Base-by-base conservation (phyloP, 2,329 filamentous ascomycete genomes). In the Trichoderma guizhouense region DNA sequence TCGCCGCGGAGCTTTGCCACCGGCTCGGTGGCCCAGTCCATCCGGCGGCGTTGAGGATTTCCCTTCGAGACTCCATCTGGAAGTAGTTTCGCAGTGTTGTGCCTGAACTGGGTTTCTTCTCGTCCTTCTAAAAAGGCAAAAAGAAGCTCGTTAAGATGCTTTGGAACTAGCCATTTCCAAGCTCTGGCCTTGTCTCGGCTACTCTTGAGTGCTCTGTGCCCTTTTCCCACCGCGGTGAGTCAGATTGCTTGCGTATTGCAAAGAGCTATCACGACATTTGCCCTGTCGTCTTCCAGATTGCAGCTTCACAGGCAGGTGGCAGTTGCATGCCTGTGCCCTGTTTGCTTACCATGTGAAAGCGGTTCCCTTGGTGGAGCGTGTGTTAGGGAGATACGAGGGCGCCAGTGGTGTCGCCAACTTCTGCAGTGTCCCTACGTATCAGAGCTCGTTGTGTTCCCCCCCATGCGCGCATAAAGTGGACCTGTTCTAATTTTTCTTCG, bases 1-100 rank as follows among this genome's bases (percentile, higher is more conserved):
- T 72, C 67, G 66, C 39, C 53, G 66, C 66, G 71, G 71, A 72
- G 55, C 58, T 68, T 72, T 57, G 64, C 71, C 55, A 72, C 71
- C 62, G 71, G 71, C 24, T 68, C 47, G 58, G 43, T 63, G 30
- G 30, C 47, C 32, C 63, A 58, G 63, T 64, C 51, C 36, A 63
- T 47, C 71, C 61, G 64, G 64, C 61, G 58, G 57, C 30, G 57
- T 26, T 43, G 43, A 69, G 55, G 51, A 39, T 51, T 66, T 12
- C 34, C 55, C 30, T 60, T 72, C 58, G 55, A 53, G 28, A 53
- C 67, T 62, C 28, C 24, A 63, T 62, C 43, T 55, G n/a, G 47
- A 62, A 63, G 11, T 39, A 62, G 36, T 60, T 68, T 68, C 30
- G 53, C 26, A 32, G 34, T 18, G 26, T 60, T 60, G 53, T 69